Evolutionary conservation across 1,284 basidiomycete species (phyloP), one percentile per base, ranked within the genome.

Genomic region (Laetiporus sulphureus): DNA sequence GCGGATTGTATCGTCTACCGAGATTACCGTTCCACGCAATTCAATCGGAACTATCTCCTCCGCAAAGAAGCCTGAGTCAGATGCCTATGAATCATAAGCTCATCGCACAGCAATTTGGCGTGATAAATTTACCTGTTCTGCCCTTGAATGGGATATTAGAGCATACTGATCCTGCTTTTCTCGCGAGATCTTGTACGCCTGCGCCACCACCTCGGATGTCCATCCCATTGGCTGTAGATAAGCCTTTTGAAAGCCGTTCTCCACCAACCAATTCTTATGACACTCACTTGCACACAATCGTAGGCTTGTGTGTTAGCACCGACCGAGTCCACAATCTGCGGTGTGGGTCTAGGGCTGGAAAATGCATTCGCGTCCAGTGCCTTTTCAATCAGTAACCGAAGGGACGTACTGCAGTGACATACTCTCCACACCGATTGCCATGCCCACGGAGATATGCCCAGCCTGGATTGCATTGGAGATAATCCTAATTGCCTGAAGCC

Each of bases 191-290:
- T 79, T 72, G 65, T 84, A 93, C 19, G 78, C 71, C 51, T 82
- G 63, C 13, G 87, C 87, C 15, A 90, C 85, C 76, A 88, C 84
- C 60, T 93, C 90, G 3, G 86, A 88, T 1, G 90, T 92, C 90
- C 90, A 92, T 10, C 91, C 90, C 90, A 93, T 93, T 12, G 91
- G 86, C 85, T 91, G 37, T n/a, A 16, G 19, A 36, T 5, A 19
- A 41, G 2, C 10, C 45, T 37, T 19, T 6, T 27, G 16, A n/a
- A 20, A 32, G 20, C 15, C 23, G 15, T 18, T 25, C 5, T 21
- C 19, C 23, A 11, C 21, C 16, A 19, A 15, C 18, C 20, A 29
- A 13, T 25, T 22, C 10, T 21, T 41, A 12, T 37, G 20, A 11
- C 13, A 38, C 71, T 50, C 48, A 83, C 85, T 71, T 88, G 81